Percentiles rank a stretch among this genome's conserved stretches.
These are phyloP conservation scores for Onygena corvina DNA, from an alignment of 2,329 filamentous ascomycete genomes.

Conservation along the genomic window DNA sequence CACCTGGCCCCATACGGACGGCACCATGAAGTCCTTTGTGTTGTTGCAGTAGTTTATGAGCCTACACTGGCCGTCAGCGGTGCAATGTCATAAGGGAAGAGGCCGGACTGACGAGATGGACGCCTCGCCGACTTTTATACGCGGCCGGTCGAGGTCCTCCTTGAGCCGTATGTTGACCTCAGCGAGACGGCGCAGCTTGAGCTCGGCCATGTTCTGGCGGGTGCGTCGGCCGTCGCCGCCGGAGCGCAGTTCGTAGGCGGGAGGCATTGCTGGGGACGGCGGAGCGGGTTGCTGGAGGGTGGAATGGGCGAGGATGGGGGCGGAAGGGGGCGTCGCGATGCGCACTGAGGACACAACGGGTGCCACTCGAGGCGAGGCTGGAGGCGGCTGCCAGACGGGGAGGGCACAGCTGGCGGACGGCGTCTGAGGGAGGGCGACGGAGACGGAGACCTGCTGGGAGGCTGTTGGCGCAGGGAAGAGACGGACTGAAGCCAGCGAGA, in stretches of 20 bases:
- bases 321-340: constrained; percentile 2
- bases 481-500: neutral
- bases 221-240: constrained; percentile 66
- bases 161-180: constrained; percentile 93
- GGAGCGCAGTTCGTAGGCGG: constrained; percentile 54
- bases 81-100: constrained; percentile 12
- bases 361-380: neutral
- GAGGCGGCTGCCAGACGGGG: too few relatives aligned
- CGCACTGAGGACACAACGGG: neutral
- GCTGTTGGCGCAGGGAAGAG: neutral
- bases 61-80: constrained; percentile 40
- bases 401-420: too few relatives aligned
- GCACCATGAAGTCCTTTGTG: constrained; percentile 98
- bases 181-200: constrained; percentile 90
- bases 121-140: constrained; percentile 91
- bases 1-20: constrained; percentile 83
- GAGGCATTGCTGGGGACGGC: constrained; percentile 38
- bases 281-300: neutral
- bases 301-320: neutral
- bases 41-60: constrained; percentile 97
- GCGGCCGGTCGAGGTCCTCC: constrained; percentile 88
- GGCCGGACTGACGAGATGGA: constrained; percentile 60
- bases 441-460: too few relatives aligned
- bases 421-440: neutral
- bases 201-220: constrained; percentile 98